Evolutionary conservation across 345 rosid genomes (phyloP).

Genomic region (Eutrema yunnanense): DNA sequence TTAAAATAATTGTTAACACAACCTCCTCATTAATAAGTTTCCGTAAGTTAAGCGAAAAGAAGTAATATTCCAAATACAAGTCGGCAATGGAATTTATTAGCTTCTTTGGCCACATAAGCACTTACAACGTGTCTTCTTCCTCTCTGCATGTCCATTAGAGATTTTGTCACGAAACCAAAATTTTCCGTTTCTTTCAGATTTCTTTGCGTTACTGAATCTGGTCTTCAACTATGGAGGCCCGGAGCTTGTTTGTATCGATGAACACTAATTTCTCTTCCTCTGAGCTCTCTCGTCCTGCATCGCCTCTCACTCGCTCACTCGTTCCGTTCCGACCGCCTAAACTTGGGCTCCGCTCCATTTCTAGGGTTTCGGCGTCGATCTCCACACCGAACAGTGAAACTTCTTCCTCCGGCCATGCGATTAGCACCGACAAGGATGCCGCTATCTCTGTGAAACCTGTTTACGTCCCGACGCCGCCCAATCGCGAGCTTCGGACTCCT

Average conservation of each 20-base stretch:
- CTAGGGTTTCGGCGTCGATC: slow-evolving; percentile 28
- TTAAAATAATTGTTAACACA: too few relatives aligned
- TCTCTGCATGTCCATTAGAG: neutral
- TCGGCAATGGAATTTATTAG: too few relatives aligned
- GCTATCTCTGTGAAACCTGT: slow-evolving; percentile 40
- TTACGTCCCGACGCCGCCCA: slow-evolving; percentile 56
- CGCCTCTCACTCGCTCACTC: slow-evolving; percentile 15
- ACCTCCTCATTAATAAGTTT: too few relatives aligned
- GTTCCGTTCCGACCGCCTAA: neutral
- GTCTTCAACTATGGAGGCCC: slow-evolving; percentile 10
- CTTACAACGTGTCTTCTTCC: neutral
- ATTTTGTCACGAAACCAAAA: neutral
- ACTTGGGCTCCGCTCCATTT: slow-evolving; percentile 11
- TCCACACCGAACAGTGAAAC: slow-evolving; percentile 23
- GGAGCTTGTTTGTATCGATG: slow-evolving; percentile 7
- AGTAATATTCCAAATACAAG: too few relatives aligned
- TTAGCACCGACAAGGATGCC: neutral
- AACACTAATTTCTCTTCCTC: slow-evolving; percentile 20
- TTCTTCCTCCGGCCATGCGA: neutral
- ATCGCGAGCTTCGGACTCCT: slow-evolving; percentile 80
- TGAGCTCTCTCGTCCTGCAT: slow-evolving; percentile 10
- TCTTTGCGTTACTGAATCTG: neutral
- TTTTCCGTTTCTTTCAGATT: neutral
- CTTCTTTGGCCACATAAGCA: neutral
- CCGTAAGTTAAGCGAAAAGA: too few relatives aligned